Percentiles rank a stretch among this genome's conserved stretches.
phyloP scores from a whole-genome alignment of 148 eudicot species.

The Camellia lanceoleosa region DNA sequence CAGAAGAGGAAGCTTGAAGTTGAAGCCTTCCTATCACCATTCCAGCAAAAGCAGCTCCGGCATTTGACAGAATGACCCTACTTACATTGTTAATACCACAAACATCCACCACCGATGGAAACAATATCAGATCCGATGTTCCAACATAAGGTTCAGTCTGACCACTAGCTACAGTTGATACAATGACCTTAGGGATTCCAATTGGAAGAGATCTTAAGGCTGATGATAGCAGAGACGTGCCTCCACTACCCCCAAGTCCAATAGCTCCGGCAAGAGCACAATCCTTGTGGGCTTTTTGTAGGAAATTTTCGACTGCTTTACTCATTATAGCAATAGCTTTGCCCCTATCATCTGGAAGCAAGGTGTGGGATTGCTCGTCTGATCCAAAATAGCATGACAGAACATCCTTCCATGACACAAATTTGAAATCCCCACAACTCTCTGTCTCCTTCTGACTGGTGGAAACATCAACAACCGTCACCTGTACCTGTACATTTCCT shows the following conservation, averaged over 20 bases:
- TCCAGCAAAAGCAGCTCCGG: constrained; percentile 95
- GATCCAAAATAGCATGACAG: constrained; percentile 49
- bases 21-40: constrained; percentile 65
- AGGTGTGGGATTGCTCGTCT: constrained; percentile 26
- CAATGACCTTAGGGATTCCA: constrained; percentile 80
- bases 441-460: constrained; percentile 50
- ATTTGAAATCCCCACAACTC: constrained; percentile 48
- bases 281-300: constrained; percentile 49
- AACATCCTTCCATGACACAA: constrained; percentile 68
- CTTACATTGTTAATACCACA: constrained; percentile 95
- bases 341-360: constrained; percentile 82
- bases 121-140: constrained; percentile 80
- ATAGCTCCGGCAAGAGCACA: constrained; percentile 65
- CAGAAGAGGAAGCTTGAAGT: constrained; percentile 27
- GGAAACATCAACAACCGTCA: constrained; percentile 85
- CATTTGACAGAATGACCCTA: constrained; percentile 68
- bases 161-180: constrained; percentile 95
- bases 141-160: constrained; percentile 85
- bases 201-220: constrained; percentile 78
- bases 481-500: constrained; percentile 51
- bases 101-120: constrained; percentile 94
- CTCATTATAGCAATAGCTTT: constrained; percentile 70
- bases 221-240: constrained; percentile 74
- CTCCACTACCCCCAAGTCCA: constrained; percentile 98
- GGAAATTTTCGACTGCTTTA: constrained; percentile 53